Percentiles rank a stretch among this genome's conserved stretches.
phyloP scores from a whole-genome alignment of 75 land plant genomes.

The Pinus tabuliformis region DNA sequence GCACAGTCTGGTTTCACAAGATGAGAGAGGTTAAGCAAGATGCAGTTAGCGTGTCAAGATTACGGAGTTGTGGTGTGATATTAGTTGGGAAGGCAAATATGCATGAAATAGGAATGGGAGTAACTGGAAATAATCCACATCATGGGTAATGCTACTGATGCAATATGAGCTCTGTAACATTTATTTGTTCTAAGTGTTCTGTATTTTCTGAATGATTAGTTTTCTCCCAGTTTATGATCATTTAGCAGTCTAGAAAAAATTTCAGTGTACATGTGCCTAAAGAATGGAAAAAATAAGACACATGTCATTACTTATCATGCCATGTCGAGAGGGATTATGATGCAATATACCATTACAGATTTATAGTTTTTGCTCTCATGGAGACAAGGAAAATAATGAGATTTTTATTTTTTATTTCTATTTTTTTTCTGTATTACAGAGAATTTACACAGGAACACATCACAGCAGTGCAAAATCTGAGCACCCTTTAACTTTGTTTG shows the following conservation, averaged over 20 bases:
- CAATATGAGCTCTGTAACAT: not conserved
- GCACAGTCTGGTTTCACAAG: slow-evolving; percentile 75
- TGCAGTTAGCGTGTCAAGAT: slow-evolving; percentile 86
- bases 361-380: too few relatives aligned
- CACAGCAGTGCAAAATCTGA: too few relatives aligned
- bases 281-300: too few relatives aligned
- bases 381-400: too few relatives aligned
- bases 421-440: too few relatives aligned
- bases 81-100: slow-evolving; percentile 91
- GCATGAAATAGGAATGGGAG: slow-evolving; percentile 95
- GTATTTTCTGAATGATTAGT: not conserved
- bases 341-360: too few relatives aligned
- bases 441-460: too few relatives aligned
- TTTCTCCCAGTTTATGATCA: too few relatives aligned
- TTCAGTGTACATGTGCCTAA: not conserved
- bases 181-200: not conserved
- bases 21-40: slow-evolving; percentile 68
- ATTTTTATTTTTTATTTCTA: too few relatives aligned
- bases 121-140: slow-evolving; percentile 87
- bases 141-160: slow-evolving; percentile 59
- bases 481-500: too few relatives aligned
- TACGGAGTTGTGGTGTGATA: slow-evolving; percentile 86
- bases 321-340: too few relatives aligned
- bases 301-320: too few relatives aligned
- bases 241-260: not conserved